phyloP scores from a whole-genome alignment of 169 alveolate genomes.

The Haemoproteus tartakovskyi region DNA sequence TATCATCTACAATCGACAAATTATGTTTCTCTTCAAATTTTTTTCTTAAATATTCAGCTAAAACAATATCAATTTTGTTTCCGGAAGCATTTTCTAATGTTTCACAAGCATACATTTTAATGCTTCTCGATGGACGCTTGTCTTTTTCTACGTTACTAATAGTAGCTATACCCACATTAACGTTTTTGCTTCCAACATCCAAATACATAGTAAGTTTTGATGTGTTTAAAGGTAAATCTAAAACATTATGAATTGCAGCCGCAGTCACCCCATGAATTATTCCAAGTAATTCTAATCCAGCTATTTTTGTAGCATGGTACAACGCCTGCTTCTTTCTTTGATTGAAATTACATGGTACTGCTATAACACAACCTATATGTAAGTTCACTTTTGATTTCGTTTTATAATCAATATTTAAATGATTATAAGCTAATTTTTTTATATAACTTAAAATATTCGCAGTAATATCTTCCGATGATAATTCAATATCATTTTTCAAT shows the following conservation, averaged over 20 bases:
- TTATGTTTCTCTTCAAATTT: slow-evolving; percentile 59
- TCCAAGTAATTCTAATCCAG: slow-evolving; percentile 72
- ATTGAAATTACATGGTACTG: slow-evolving; percentile 77
- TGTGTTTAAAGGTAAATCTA: slow-evolving; percentile 72
- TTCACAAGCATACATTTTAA: slow-evolving; percentile 63
- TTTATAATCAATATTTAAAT: slow-evolving; percentile 68
- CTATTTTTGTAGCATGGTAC: slow-evolving; percentile 72
- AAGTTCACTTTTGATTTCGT: slow-evolving; percentile 26
- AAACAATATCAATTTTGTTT: slow-evolving; percentile 30
- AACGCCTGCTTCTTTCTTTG: slow-evolving; percentile 73
- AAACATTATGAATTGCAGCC: slow-evolving; percentile 72
- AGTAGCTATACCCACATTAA: slow-evolving; percentile 73
- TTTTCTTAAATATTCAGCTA: slow-evolving; percentile 59
- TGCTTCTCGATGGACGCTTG: slow-evolving; percentile 27
- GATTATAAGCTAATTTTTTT: slow-evolving; percentile 67
- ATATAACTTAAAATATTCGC: slow-evolving; percentile 76
- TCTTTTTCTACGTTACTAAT: slow-evolving; percentile 36
- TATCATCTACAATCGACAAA: slow-evolving; percentile 30
- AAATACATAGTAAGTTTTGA: slow-evolving; percentile 70
- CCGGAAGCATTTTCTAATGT: slow-evolving; percentile 52
- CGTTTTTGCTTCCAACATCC: slow-evolving; percentile 77
- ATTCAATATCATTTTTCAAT: slow-evolving; percentile 66
- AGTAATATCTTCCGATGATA: slow-evolving; percentile 72
- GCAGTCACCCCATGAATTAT: slow-evolving; percentile 77
- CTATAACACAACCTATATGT: slow-evolving; percentile 69